Evolutionary conservation across 176 grass and related monocot species (phyloP), one percentile per base, ranked within the genome.

Genomic region (Carex kokanica): DNA sequence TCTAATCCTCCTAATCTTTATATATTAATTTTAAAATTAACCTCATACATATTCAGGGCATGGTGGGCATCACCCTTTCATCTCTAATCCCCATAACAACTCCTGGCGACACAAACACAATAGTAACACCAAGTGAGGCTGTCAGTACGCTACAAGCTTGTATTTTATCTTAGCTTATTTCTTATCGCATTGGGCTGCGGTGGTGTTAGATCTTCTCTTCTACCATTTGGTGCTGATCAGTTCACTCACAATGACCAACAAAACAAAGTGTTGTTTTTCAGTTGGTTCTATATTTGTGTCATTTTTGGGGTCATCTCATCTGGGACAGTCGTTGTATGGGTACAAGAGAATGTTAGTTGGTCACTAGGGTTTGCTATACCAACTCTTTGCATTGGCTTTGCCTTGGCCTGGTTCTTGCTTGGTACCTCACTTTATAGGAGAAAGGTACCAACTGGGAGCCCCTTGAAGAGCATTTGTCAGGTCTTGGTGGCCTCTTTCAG

Each of bases 311-410:
- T 90, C 74, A 91, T 97, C 78, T 45, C 84, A 29, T 91, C 94
- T 0, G 91, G 94, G 4, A 83, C 87, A 31, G 67, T 91, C n/a
- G 84, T 97, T 20, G 94, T 97, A 14, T 97, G 94, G 94, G 71
- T 97, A 43, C 91, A 93, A 90, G 83, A 90, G 81, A 91, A 97
- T 80, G 24, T 97, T n/a, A 87, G 85, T 83, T 97, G 94, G 94
- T 86, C 89, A 10, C 86, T 97, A 61, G 94, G 91, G 40, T 97
- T 97, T 84, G 91, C 85, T 69, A 87, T 97, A 85, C 47, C 91
- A 77, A 97, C 91, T 21, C 47, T 82, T 38, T 93, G 86, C 84
- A 52, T 93, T 70, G 78, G 81, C 47, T 53, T 93, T 27, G 89
- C 86, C 56, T 85, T 88, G 36, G 89, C 18, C 47, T 89, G 81